Evolutionary conservation across 1,284 basidiomycete species (phyloP).

Genomic region (Malassezia globosa): DNA sequence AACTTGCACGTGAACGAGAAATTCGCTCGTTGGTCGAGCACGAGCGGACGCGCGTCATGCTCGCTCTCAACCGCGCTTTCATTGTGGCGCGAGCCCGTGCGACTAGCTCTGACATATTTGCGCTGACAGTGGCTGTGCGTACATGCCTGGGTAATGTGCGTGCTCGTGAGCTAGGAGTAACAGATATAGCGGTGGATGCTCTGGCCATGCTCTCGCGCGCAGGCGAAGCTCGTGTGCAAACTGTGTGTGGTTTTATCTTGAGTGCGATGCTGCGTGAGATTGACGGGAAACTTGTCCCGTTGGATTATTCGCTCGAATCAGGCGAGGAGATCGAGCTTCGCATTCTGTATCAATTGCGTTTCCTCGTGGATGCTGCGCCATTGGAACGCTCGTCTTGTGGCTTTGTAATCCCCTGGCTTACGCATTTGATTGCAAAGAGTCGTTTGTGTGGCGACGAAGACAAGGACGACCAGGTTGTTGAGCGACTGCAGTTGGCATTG

Average conservation of each 20-base stretch:
- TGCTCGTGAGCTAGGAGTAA: constrained; percentile 6
- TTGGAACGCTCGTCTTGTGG: constrained; percentile 77
- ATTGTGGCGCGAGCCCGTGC: constrained; percentile 26
- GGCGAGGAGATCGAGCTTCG: constrained; percentile 61
- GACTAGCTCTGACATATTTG: constrained; percentile 25
- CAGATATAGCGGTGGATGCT: not conserved
- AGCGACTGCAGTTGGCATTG: constrained; percentile 74
- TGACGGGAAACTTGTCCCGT: constrained; percentile 27
- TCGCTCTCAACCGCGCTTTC: constrained; percentile 25
- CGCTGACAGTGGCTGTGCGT: constrained; percentile 28
- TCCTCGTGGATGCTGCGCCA: constrained; percentile 66
- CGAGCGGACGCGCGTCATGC: constrained; percentile 20
- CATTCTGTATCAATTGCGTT: constrained; percentile 74
- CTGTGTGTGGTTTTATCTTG: constrained; percentile 26
- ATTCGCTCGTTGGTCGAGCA: constrained; percentile 28
- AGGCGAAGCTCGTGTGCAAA: constrained; percentile 6
- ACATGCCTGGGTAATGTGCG: constrained; percentile 25
- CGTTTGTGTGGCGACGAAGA: constrained; percentile 55
- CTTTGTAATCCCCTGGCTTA: constrained; percentile 68
- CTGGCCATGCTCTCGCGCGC: constrained; percentile 1
- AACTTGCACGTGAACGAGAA: constrained; percentile 31
- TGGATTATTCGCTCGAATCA: constrained; percentile 33
- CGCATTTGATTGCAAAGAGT: constrained; percentile 59
- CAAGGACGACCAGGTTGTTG: constrained; percentile 63
- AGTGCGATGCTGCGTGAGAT: constrained; percentile 31